Evolutionary conservation across 305 asterid genomes (phyloP), one percentile per base, ranked within the genome.

Genomic region (Fraxinus floribunda): DNA sequence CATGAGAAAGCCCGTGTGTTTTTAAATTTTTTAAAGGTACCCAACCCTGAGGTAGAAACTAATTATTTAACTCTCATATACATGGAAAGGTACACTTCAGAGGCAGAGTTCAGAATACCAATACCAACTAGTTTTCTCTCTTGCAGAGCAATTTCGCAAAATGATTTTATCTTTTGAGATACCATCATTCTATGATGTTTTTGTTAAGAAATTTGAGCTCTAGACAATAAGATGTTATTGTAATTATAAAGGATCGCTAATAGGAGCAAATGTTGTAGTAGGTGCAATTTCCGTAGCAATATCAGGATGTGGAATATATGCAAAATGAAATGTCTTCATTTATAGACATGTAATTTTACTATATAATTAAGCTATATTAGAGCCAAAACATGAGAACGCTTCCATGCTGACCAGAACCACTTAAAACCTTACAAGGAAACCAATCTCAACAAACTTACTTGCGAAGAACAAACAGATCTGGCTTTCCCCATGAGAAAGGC

Each of bases 401-500:
- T 64, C 36, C 20, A 62, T 62, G 83, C 30, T 9, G 62, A 49
- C 44, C 29, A 57, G 49, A 7, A 26, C 34, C 72, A 24, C 16
- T 24, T 64, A 9, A 20, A 22, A 64, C 72, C 72, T 64, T 9
- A 60, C 30, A 60, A 60, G 70, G 26, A 60, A 60, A 60, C 70
- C 70, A 24, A 64, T 64, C 24, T 64, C 70, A 84, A 30, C 80
- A 44, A 76, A 89, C 94, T 90, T 90, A 96, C 99, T 88, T 94
- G 92, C 97, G 97, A 85, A 96, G 98, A 85, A 91, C 91, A 80
- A 89, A 92, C 35, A 92, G 91, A 89, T 94, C 98, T 11, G 98
- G 99, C 86, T 93, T 96, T 86, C 98, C 99, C 98, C 98, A 96
- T 11, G 95, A 85, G 78, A 94, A 95, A 20, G 97, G 86, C 36